phyloP scores from a whole-genome alignment of 2,329 filamentous ascomycete species.

The Aureobasidium leucospermi region DNA sequence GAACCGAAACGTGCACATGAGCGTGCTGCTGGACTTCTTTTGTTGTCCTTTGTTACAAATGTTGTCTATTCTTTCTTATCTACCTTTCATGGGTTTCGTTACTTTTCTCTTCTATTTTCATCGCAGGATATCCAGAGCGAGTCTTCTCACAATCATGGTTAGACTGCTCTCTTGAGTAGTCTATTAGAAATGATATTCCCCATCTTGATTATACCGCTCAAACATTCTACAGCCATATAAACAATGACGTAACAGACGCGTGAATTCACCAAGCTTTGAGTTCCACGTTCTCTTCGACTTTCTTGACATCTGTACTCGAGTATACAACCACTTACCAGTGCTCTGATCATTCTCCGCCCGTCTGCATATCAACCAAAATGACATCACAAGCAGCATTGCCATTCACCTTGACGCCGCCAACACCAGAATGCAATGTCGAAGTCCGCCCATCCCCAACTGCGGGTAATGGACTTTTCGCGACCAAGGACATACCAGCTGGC shows the following conservation, averaged over 20 bases:
- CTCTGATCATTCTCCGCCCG: not conserved
- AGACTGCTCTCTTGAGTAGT: not conserved
- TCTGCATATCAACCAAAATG: not conserved
- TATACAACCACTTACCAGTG: not conserved
- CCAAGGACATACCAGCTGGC: conserved; percentile 39
- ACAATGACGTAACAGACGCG: not conserved
- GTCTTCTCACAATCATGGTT: not conserved
- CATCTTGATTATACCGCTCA: not conserved
- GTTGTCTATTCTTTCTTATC: not conserved
- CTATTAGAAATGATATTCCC: not conserved
- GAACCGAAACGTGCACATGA: conserved; percentile 12
- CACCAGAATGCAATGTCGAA: conserved; percentile 11
- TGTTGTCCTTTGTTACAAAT: conserved; percentile 1
- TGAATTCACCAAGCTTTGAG: not conserved
- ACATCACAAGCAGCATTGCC: not conserved
- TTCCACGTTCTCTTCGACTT: not conserved
- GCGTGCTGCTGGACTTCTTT: not conserved
- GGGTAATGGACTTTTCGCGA: conserved; percentile 52
- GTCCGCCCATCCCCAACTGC: conserved; percentile 19
- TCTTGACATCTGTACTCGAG: not conserved
- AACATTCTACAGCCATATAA: not conserved
- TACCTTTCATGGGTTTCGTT: not conserved
- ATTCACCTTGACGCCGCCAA: not conserved
- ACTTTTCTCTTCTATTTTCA: not conserved
- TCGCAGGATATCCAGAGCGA: conserved; percentile 10